Evolutionary conservation across 805 yeast species (phyloP), one percentile per base, ranked within the genome.

Genomic region (Pichia insulana): DNA sequence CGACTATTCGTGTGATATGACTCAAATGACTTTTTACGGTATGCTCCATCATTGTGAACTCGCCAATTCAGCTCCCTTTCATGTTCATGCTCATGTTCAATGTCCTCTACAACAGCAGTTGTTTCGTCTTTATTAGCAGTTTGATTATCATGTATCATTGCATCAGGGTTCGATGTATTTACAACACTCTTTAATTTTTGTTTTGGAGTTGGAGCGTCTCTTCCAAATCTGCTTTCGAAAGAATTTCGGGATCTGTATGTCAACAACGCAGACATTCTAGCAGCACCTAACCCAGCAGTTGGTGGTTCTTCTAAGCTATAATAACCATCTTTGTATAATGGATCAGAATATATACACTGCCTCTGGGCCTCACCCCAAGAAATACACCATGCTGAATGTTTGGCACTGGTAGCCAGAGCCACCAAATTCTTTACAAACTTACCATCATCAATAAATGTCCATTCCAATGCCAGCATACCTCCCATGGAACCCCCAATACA

Each of bases 401-500:
- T 71, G 0, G 97, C 96, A 20, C 94, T 79, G 0, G 97, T 90
- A 1, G 98, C 98, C 41, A 90, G 64, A 0, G 96, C 90, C 12
- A 90, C 80, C 18, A 84, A 68, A 34, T 74, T 68, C 45, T 73
- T 72, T 28, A 92, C 95, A 57, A 76, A 92, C 1, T 68, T 59
- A 3, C 82, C 82, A 42, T 76, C 80, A 22, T 59, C 55, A 15
- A 57, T 62, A 58, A 74, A 86, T 3, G 88, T 76, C 74, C 86
- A 92, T 60, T 92, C 98, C 53, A 92, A 66, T 0, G 89, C 87
- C 36, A 88, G 66, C 97, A 92, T 92, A 16, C 98, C 98, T 34
- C 98, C 98, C 98, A 92, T 92, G 20, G 97, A 89, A 0, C 98
- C 98, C 32, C 98, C 98, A 44, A 92, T 76, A 15, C 83, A 94